Conservation (phyloP, 192 early-diverging fungal genomes). For the Coemansia sp. region DNA sequence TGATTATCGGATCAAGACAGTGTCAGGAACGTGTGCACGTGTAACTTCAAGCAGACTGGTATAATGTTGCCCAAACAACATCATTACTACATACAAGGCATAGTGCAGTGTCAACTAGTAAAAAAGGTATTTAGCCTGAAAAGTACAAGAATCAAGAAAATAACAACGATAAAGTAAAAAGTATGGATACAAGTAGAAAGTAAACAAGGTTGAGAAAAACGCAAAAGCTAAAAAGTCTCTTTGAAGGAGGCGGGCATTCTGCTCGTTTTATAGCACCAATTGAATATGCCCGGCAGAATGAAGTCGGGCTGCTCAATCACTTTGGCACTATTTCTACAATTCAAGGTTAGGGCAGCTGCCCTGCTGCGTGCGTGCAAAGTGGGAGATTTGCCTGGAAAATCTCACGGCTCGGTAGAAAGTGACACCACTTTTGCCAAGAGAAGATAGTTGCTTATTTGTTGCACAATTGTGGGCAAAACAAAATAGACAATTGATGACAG, state of each 20-base stretch:
- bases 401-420: constrained; percentile 5
- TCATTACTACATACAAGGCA: too few species aligned
- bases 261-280: constrained; percentile 8
- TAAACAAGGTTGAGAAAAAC: neutral
- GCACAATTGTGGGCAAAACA: constrained; percentile 4
- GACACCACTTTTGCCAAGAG: neutral
- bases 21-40: too few species aligned
- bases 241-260: neutral
- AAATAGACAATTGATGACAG: neutral
- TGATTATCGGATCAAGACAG: too few species aligned
- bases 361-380: constrained; percentile 2
- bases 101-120: neutral
- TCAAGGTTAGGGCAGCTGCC: neutral
- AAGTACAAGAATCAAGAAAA: neutral
- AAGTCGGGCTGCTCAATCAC: neutral
- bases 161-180: neutral
- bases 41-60: too few species aligned
- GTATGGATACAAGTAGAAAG: neutral
- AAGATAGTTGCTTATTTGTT: neutral
- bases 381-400: constrained; percentile 1
- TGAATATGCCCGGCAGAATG: constrained; percentile 5
- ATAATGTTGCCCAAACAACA: too few species aligned
- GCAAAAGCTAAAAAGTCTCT: neutral
- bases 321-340: constrained; percentile 14
- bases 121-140: neutral